A percentile compares a stretch with the other conserved stretches of the same genome.
Conservation (phyloP, 345 rosid species). For the Gossypium anomalum region DNA sequence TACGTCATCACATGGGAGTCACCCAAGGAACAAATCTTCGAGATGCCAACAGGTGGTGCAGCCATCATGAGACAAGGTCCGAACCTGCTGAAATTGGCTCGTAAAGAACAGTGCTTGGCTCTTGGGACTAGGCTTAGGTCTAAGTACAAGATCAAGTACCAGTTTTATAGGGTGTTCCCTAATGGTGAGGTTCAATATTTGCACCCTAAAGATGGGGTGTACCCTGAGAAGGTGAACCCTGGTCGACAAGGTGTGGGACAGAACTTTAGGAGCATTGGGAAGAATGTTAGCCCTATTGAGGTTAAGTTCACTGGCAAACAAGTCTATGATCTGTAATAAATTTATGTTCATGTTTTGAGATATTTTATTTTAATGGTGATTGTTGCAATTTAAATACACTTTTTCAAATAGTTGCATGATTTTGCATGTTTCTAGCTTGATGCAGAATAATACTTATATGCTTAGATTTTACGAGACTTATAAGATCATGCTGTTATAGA, state of each 20-base stretch:
- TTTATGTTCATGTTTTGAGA: not conserved
- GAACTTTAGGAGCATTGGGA: conserved; percentile 80
- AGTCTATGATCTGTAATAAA: conserved; percentile 56
- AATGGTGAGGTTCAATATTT: conserved; percentile 84
- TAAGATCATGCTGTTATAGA: too few species aligned
- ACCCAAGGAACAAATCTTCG: conserved; percentile 87
- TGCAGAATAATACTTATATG: too few species aligned
- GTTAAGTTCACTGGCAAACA: conserved; percentile 95
- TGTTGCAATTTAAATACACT: not conserved
- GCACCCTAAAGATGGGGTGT: conserved; percentile 89
- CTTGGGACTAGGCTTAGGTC: conserved; percentile 89
- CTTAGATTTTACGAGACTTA: too few species aligned
- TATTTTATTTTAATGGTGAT: not conserved
- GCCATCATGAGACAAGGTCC: conserved; percentile 97
- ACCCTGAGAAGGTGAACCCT: conserved; percentile 86
- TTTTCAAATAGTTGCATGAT: not conserved
- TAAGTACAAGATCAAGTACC: conserved; percentile 92
- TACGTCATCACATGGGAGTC: conserved; percentile 95
- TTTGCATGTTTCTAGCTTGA: too few species aligned
- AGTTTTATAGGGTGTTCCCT: conserved; percentile 49
- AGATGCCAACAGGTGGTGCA: conserved; percentile 96
- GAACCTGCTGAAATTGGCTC: conserved; percentile 77
- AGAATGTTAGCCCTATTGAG: conserved; percentile 84
- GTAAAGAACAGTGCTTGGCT: conserved; percentile 96
- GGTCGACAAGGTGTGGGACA: conserved; percentile 82